Evolutionary conservation across 2,329 filamentous ascomycete species (phyloP).

Genomic region (Aspergillus melleus): DNA sequence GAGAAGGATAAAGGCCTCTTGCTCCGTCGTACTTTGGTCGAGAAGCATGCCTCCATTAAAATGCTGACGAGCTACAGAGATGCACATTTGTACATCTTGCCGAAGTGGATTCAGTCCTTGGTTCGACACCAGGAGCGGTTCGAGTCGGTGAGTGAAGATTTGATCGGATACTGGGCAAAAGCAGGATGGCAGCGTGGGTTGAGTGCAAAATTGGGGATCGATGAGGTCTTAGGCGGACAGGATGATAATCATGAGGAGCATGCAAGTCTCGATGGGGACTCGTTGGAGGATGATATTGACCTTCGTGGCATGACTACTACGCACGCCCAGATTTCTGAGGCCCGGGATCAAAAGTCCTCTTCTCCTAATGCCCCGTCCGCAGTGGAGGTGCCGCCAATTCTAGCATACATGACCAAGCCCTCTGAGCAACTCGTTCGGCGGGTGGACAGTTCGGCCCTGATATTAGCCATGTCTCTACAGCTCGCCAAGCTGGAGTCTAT

Average conservation of each 20-base stretch:
- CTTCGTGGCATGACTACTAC: constrained; percentile 56
- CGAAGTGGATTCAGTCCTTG: constrained; percentile 85
- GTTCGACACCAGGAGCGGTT: constrained; percentile 76
- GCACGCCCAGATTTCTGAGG: constrained; percentile 28
- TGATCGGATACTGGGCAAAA: constrained; percentile 97
- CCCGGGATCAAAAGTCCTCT: background rate
- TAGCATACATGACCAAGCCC: constrained; percentile 70
- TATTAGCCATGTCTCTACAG: constrained; percentile 78
- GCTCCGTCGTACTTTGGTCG: constrained; percentile 73
- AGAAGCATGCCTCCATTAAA: constrained; percentile 71
- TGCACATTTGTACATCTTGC: constrained; percentile 92
- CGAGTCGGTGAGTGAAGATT: constrained; percentile 86
- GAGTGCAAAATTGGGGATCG: constrained; percentile 72
- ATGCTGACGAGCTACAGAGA: constrained; percentile 85
- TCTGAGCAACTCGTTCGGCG: constrained; percentile 72
- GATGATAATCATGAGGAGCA: constrained; percentile 38
- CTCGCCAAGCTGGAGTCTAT: constrained; percentile 76
- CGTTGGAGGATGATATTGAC: constrained; percentile 56
- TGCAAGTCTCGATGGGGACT: constrained; percentile 35
- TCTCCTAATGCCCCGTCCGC: background rate
- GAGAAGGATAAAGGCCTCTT: constrained; percentile 68
- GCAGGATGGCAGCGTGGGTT: constrained; percentile 85
- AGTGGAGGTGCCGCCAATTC: constrained; percentile 59
- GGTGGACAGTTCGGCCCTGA: constrained; percentile 81
- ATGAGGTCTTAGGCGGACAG: constrained; percentile 60